Base-by-base conservation (phyloP, 768 basidiomycete species). In the Boletus subcaerulescens region DNA sequence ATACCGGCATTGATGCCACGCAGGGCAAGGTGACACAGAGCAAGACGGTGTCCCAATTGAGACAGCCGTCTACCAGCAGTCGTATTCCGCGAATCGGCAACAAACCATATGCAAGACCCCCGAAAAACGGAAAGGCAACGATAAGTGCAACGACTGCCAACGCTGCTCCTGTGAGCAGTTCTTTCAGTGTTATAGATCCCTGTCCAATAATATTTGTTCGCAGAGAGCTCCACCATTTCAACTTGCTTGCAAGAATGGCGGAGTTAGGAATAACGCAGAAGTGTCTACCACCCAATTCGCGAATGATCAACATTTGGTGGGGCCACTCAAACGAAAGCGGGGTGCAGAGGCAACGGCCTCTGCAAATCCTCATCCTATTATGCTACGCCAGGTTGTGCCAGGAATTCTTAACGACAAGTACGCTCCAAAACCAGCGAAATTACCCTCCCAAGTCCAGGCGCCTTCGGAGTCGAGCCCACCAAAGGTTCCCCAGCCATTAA, bases 41-140 rank as follows among this genome's bases (percentile, higher is more conserved):
- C n/a, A 60, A 60, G 20, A 56, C 61, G 5, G 80, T 77, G 52
- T 80, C 81, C 17, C 75, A 57, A 43, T 63, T 85, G 49, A 82
- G 77, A 61, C 80, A 84, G 57, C 67, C 74, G 9, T 61, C 68
- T 24, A 41, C 32, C n/a, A 77, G 74, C 1, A 84, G 85, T 67
- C 76, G 77, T 65, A 87, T 87, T 60, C 85, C 85, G 17, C 76
- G 85, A 55, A 81, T 83, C 40, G 77, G 76, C 35, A 67, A 66
- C 24, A 86, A 85, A 50, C 85, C 84, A 3, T 87, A 86, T 66
- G 70, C 77, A 31, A 76, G 81, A 54, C 75, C 75, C 47, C 48
- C 60, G 10, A 56, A 51, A 33, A 50, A 48, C 11, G 57, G 43
- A 43, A 63, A 33, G 36, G 17, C 17, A 32, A 26, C 45, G n/a